Evolutionary conservation across 1,139 yeast species (phyloP).

Genomic region (Debaryomycetaceae sp.): DNA sequence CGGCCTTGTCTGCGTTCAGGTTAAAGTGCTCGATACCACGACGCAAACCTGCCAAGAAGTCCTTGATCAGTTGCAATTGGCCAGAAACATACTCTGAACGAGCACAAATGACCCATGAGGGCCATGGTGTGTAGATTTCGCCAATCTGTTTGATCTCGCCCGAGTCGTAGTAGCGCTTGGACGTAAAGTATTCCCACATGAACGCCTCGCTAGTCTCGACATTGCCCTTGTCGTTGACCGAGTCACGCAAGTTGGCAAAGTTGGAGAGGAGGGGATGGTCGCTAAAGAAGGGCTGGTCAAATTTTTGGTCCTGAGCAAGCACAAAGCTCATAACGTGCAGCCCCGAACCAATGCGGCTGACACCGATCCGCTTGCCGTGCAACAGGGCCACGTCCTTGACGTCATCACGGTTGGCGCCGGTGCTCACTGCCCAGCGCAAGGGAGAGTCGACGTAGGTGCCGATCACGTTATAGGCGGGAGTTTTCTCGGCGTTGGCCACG

Average conservation of each 20-base stretch:
- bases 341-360: conserved; percentile 86
- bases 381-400: conserved; percentile 41
- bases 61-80: conserved; percentile 16
- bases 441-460: conserved; percentile 85
- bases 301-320: conserved; percentile 49
- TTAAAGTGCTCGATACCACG: conserved; percentile 61
- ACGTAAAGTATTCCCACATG: conserved; percentile 93
- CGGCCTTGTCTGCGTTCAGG: conserved; percentile 51
- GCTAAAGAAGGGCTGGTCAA: conserved; percentile 34
- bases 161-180: conserved; percentile 72
- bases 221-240: conserved; percentile 48
- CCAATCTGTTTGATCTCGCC: conserved; percentile 77
- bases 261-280: conserved; percentile 52
- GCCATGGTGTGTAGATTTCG: conserved; percentile 91
- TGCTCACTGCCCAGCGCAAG: conserved; percentile 80
- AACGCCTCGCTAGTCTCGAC: conserved; percentile 60
- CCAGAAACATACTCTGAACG: conserved; percentile 20
- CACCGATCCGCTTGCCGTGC: conserved; percentile 57
- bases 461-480: conserved; percentile 56
- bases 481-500: conserved; percentile 53
- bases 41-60: conserved; percentile 44
- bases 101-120: conserved; percentile 79
- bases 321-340: conserved; percentile 88
- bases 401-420: conserved; percentile 54
- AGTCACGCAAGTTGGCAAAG: conserved; percentile 66